Evolutionary conservation across 2,329 filamentous ascomycete species (phyloP).

Genomic region (Stachybotrys chlorohalonatus): DNA sequence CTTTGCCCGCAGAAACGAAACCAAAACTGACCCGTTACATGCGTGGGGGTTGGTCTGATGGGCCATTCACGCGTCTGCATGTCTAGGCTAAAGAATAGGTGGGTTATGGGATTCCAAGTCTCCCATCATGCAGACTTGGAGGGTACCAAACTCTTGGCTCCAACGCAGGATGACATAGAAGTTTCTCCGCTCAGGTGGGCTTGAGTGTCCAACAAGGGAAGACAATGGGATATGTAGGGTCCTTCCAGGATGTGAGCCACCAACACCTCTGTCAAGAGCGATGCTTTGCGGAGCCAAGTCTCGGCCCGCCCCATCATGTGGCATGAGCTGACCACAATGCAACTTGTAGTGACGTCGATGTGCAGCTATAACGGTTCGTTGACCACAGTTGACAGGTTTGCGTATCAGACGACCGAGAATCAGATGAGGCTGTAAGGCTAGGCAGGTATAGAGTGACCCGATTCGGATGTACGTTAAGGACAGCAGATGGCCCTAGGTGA

Average conservation of each 20-base stretch:
- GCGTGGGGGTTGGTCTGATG: neutral
- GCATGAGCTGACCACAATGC: neutral
- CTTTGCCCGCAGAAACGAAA: neutral
- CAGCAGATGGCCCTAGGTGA: no score
- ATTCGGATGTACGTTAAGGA: no score
- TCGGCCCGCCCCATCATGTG: neutral
- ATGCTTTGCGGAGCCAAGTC: neutral
- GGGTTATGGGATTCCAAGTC: neutral
- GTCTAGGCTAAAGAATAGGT: neutral
- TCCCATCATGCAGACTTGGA: neutral
- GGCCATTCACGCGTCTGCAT: neutral
- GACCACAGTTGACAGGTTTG: no score
- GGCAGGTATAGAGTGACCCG: no score
- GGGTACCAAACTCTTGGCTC: no score
- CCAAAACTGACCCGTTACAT: neutral
- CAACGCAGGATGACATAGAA: neutral
- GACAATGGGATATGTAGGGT: neutral
- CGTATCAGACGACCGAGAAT: no score
- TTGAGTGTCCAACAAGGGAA: neutral
- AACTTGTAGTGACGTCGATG: neutral
- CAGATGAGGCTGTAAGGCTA: no score
- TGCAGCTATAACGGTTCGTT: no score
- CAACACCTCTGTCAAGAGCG: neutral
- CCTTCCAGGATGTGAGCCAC: neutral
- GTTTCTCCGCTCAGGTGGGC: no score